These are phyloP conservation scores for Collybia sp. DNA, from an alignment of 768 basidiomycete species.

Conservation along the genomic window DNA sequence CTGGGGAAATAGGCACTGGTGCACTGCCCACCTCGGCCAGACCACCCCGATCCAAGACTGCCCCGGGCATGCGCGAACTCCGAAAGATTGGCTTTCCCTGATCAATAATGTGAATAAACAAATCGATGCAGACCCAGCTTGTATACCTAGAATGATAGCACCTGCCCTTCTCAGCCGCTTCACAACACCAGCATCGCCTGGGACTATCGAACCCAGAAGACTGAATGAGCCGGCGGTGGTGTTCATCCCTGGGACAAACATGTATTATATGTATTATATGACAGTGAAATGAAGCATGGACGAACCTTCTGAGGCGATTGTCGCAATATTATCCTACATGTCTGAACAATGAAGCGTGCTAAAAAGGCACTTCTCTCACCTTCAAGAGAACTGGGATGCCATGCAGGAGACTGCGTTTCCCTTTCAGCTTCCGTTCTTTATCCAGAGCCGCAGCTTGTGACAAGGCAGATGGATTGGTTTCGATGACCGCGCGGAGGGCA, in stretches of 20 bases:
- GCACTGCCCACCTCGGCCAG: constrained; percentile 48
- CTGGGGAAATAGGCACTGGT: constrained; percentile 46
- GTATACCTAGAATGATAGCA: constrained; percentile 38
- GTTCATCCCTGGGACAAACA: constrained; percentile 30
- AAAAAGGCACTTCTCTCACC: constrained; percentile 13
- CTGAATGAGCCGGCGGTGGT: constrained; percentile 42
- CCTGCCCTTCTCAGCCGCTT: constrained; percentile 37
- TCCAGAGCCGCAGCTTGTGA: constrained; percentile 47
- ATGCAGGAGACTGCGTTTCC: constrained; percentile 44
- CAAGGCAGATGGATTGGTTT: constrained; percentile 51
- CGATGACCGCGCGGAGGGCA: constrained; percentile 51
- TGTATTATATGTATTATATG: background rate
- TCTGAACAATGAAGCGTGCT: too few relatives aligned
- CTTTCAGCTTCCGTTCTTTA: constrained; percentile 31
- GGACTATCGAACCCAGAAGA: constrained; percentile 36
- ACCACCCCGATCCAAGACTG: constrained; percentile 46
- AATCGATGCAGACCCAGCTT: background rate
- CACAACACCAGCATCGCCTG: constrained; percentile 41
- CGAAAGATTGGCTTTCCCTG: constrained; percentile 53
- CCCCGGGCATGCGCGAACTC: constrained; percentile 50
- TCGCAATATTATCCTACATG: constrained; percentile 42
- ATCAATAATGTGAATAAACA: background rate
- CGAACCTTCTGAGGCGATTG: constrained; percentile 37
- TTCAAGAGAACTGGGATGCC: constrained; percentile 52
- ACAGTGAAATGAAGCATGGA: background rate